Evolutionary conservation across 2,329 filamentous ascomycete genomes (phyloP), one percentile per base, ranked within the genome.

Genomic region (Trichoderma semiorbis): DNA sequence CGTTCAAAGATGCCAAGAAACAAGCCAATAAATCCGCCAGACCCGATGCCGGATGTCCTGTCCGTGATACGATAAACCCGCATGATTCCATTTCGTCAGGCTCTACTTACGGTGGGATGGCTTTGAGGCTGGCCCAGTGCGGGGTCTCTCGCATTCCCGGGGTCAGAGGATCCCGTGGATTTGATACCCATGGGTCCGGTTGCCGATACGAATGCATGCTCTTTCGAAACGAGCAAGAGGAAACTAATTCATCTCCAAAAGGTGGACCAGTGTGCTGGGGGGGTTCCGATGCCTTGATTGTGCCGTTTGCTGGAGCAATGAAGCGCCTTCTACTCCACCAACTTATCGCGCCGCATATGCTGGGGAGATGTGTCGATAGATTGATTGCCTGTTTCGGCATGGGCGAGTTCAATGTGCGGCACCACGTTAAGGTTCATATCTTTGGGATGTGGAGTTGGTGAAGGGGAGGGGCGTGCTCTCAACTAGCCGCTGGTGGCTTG

Each of bases 341-440:
- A 34, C 28, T 34, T 60, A 53, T 62, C 39, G 66, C 55, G 21
- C 55, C 28, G 26, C 30, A 50, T 62, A 18, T 36, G 10, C 8
- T 43, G 57, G 53, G 57, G 28, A 62, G 66, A 61, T 53, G 47
- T n/a, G 39, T 26, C 26, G n/a, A 16, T 71, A 71, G 69, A 58
- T 71, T 71, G 63, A 28, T 62, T 71, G 62, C 69, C 69, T 53
- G 39, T 67, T 71, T 53, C 14, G 62, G 69, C 30, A 71, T 69
- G 60, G 60, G 12, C 36, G 26, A 58, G 36, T 24, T n/a, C 34
- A 16, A 26, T 50, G 55, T 57, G 63, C 28, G 18, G 62, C 43
- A 47, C 11, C n/a, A 24, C 64, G 57, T 50, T 26, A 61, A 62
- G 28, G 57, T 62, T 62, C 66, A 30, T 32, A 21, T 60, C 57